Base-by-base conservation (phyloP, 257 asterid genomes). In the Przewalskia tangutica region DNA sequence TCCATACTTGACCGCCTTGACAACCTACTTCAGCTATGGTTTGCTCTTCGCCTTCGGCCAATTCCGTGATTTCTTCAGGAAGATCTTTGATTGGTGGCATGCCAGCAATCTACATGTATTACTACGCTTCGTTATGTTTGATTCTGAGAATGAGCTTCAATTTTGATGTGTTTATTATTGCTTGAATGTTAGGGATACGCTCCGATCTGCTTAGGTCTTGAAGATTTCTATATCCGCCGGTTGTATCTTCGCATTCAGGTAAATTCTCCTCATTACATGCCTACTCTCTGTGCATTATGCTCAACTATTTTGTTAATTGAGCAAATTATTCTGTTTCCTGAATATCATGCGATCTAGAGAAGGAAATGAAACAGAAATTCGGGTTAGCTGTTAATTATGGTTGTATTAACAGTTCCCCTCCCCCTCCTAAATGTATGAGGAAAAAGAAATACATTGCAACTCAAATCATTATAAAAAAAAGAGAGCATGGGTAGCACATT, bases 151-250 rank as follows among this genome's bases (percentile, higher is more conserved):
- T 82, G 79, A 82, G 81, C 40, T 66, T 34, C 38, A 53, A 17
- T 53, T 78, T 80, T 34, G 53, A 14, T 16, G 13, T 8, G 16
- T 65, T 0, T 50, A 3, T 38, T 50, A 56, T 58, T 83, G 85
- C 83, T 63, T 56, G 62, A 44, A 38, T 82, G 86, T 59, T 84
- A 96, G 98, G 99, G 99, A 64, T 96, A 94, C 82, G 98, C 99
- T 77, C 98, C 99, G 90, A 96, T 94, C 93, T 94, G 97, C 86
- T 88, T 96, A 90, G 99, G 99, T 66, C 92, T 94, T 84, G 99
- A 96, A 91, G 99, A 96, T 90, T 94, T 94, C 93, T 96, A 96
- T 77, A 85, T 88, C 83, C 97, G 99, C 62, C 87, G 99, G 70
- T 85, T 96, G 89, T 94, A 94, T 90, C 90, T 87, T 76, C 91